Evolutionary conservation across 2,329 filamentous ascomycete species (phyloP).

Genomic region (Fusarium drepaniforme): DNA sequence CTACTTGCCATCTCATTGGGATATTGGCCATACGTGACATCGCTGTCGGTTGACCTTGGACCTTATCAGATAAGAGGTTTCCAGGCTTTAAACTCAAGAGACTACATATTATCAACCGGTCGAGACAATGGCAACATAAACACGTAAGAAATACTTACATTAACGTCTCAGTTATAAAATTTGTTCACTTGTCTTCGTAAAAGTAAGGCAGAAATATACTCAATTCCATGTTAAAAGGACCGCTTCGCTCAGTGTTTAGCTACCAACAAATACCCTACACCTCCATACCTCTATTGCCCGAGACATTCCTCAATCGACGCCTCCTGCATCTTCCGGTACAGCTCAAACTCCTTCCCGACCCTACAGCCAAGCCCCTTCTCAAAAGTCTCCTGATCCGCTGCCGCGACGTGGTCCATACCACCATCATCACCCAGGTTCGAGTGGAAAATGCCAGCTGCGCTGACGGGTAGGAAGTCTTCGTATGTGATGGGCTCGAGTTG

Average conservation of each 20-base stretch:
- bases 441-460: slow-evolving; percentile 62
- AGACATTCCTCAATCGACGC: background rate
- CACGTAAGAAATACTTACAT: background rate
- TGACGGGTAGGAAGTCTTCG: slow-evolving; percentile 64
- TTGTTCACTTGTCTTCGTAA: background rate
- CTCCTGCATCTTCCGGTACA: slow-evolving; percentile 1
- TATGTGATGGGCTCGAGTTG: slow-evolving; percentile 58
- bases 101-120: background rate
- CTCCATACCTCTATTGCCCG: background rate
- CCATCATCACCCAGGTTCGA: slow-evolving; percentile 49
- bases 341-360: background rate
- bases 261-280: background rate
- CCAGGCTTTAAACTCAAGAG: background rate
- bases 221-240: background rate
- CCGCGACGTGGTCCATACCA: background rate
- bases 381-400: background rate
- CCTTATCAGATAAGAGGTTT: background rate
- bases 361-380: background rate
- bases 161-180: accelerated
- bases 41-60: background rate
- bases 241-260: background rate
- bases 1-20: no score
- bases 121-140: background rate
- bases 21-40: background rate
- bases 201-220: background rate